Evolutionary conservation across 1,284 basidiomycete genomes (phyloP).

Genomic region (Pisolithus thermaeus): DNA sequence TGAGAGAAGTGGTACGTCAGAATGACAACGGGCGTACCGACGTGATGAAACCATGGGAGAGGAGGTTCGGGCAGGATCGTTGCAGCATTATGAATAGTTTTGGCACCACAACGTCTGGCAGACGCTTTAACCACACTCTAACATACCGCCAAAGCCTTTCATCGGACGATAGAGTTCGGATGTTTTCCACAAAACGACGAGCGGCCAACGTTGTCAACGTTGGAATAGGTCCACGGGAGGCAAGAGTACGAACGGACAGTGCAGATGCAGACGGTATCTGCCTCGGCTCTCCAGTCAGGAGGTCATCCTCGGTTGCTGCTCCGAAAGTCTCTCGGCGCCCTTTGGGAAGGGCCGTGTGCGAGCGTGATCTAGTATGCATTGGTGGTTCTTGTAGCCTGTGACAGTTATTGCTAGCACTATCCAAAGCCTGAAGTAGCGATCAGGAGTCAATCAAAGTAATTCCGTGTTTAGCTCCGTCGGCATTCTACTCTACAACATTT

Average conservation of each 20-base stretch:
- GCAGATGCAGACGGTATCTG: slow-evolving; percentile 45
- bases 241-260: slow-evolving; percentile 40
- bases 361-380: not conserved
- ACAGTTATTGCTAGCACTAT: too few species aligned
- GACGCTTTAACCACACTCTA: slow-evolving; percentile 35
- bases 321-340: slow-evolving; percentile 33
- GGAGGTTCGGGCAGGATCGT: slow-evolving; percentile 41
- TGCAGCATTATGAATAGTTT: slow-evolving; percentile 47
- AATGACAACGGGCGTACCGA: slow-evolving; percentile 34
- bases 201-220: slow-evolving; percentile 46
- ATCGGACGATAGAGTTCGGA: slow-evolving; percentile 36
- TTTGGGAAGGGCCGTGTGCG: slow-evolving; percentile 18
- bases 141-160: slow-evolving; percentile 34
- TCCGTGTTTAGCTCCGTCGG: too few species aligned
- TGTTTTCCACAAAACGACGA: slow-evolving; percentile 44
- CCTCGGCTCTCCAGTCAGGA: slow-evolving; percentile 26
- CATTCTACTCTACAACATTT: too few species aligned
- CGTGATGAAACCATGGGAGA: slow-evolving; percentile 50
- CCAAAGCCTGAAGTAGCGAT: not conserved
- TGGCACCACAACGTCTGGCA: slow-evolving; percentile 49
- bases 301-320: slow-evolving; percentile 39
- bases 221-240: slow-evolving; percentile 29
- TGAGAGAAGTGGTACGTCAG: not conserved
- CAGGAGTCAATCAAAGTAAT: not conserved
- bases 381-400: not conserved